Percentiles rank a stretch among this genome's conserved stretches.
phyloP scores from a whole-genome alignment of 2,329 filamentous ascomycete genomes.

The Cytospora leucostoma region DNA sequence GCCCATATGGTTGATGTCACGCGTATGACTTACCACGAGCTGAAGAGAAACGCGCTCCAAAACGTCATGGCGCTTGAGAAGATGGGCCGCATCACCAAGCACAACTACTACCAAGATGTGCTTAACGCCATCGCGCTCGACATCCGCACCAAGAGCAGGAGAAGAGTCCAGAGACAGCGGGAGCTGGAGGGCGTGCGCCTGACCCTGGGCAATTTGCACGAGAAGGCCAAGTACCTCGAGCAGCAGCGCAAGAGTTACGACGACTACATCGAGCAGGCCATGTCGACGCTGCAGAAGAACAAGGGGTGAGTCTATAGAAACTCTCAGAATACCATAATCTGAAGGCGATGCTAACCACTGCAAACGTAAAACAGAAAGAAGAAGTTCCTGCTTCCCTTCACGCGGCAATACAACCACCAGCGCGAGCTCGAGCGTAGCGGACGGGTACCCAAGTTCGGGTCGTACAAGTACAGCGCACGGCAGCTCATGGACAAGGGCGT shows the following conservation, averaged over 20 bases:
- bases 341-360: slow-evolving; percentile 31
- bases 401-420: slow-evolving; percentile 98
- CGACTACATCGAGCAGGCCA: slow-evolving; percentile 98
- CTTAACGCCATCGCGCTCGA: slow-evolving; percentile 95
- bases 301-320: slow-evolving; percentile 65
- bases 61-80: slow-evolving; percentile 90
- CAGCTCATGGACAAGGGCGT: slow-evolving; percentile 91
- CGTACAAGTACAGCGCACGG: slow-evolving; percentile 93
- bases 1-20: slow-evolving; percentile 87
- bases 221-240: slow-evolving; percentile 90
- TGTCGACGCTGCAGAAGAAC: slow-evolving; percentile 95
- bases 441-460: slow-evolving; percentile 94
- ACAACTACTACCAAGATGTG: slow-evolving; percentile 97
- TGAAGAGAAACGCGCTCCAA: slow-evolving; percentile 91
- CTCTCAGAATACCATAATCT: not conserved
- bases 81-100: slow-evolving; percentile 80
- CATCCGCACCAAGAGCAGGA: slow-evolving; percentile 94
- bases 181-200: slow-evolving; percentile 83
- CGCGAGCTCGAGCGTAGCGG: slow-evolving; percentile 90
- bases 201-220: slow-evolving; percentile 73
- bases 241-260: slow-evolving; percentile 97
- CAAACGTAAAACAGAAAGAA: slow-evolving; percentile 64
- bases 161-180: slow-evolving; percentile 85
- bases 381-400: slow-evolving; percentile 92
- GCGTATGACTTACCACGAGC: slow-evolving; percentile 83